Percentiles rank a stretch among this genome's conserved stretches.
Evolutionary conservation across 106 monocot species (phyloP).

Genomic region (Acorus gramineus): DNA sequence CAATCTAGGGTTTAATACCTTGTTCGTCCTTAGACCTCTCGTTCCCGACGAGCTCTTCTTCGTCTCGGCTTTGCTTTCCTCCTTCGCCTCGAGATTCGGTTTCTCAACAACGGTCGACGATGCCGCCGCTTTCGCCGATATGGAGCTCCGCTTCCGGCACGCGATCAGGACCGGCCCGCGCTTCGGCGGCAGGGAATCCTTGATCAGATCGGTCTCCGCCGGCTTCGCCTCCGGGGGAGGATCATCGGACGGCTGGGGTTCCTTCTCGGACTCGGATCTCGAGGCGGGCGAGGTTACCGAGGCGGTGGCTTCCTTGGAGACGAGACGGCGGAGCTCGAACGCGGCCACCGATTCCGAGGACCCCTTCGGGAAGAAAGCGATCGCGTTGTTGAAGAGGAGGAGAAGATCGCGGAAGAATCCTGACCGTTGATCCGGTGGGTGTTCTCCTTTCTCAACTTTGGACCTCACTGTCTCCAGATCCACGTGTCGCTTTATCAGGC

Average conservation of each 20-base stretch:
- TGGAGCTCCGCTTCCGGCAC: constrained; percentile 44
- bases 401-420: constrained; percentile 73
- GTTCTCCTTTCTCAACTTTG: constrained; percentile 27
- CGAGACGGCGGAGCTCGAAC: constrained; percentile 26
- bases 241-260: neutral
- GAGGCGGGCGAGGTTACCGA: neutral
- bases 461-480: constrained; percentile 53
- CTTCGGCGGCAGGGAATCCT: constrained; percentile 1
- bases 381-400: constrained; percentile 70
- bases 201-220: too few relatives aligned
- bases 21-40: constrained; percentile 41
- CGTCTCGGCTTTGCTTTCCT: neutral
- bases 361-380: constrained; percentile 58
- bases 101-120: neutral
- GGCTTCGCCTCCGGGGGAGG: constrained; percentile 1
- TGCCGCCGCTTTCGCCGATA: constrained; percentile 16
- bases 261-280: neutral
- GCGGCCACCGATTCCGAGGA: constrained; percentile 48
- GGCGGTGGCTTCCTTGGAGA: constrained; percentile 19
- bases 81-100: constrained; percentile 9
- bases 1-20: neutral
- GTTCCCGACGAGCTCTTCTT: constrained; percentile 10
- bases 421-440: constrained; percentile 4
- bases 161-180: constrained; percentile 22
- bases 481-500: constrained; percentile 60